Evolutionary conservation across 176 grass and related monocot genomes (phyloP), one percentile per base, ranked within the genome.

Genomic region (Phyllostachys edulis): DNA sequence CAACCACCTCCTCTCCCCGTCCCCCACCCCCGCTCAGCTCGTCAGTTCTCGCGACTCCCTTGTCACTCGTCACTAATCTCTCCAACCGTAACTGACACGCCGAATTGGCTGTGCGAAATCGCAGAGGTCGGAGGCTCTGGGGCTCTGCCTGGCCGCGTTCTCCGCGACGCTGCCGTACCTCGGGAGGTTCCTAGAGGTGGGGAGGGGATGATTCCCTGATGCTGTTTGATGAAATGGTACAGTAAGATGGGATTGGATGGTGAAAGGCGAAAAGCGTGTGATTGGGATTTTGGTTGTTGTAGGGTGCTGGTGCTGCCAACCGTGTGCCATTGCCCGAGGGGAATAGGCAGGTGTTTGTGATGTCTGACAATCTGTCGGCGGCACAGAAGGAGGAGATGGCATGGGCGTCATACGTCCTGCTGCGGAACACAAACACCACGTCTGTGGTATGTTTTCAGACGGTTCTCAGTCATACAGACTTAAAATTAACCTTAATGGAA

Each of bases 161-260:
- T 98, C 96, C 6, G 85, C 73, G 55, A 84, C 84, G 37, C 85
- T 98, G 67, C 96, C 93, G 16, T 98, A 95, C 81, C 85, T 95
- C 15, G 93, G 93, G 61, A 93, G 83, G 69, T 95, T 98, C 73
- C 89, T 94, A n/a, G 85, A 94, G 96, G 96, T 98, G 82, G 4
- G 64, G 62, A 85, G 3, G 0, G 2, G 20, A 9, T n/a, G 78
- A 10, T 64, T 61, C 50, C 18, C 27, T 46, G 26, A 26, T 46
- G 1, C 3, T 61, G 54, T 32, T 52, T 34, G 32, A 18, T 21
- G 1, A 13, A 73, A 73, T 69, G 27, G 20, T 27, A 9, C 68
- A 67, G 51, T 75, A 63, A 6, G 23, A 0, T 18, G 67, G 4
- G 21, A 51, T 38, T 27, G 40, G 29, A 79, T 80, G 47, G 20